Evolutionary conservation across 2,329 filamentous ascomycete species (phyloP).

Genomic region (Hypoxylon sp.): DNA sequence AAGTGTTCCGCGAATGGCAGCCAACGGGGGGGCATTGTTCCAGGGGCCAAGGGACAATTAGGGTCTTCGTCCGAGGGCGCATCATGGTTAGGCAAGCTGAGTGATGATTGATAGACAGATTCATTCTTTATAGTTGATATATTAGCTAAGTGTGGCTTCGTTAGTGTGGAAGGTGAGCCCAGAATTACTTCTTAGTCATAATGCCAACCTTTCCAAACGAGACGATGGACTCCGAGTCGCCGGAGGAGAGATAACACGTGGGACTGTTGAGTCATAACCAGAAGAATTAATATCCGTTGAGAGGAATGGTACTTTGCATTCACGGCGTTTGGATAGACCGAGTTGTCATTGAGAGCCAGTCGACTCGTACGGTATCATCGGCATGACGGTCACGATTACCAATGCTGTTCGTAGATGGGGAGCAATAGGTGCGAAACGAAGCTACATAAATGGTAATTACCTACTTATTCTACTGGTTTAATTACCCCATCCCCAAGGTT

Average conservation of each 20-base stretch:
- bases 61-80: too few species aligned
- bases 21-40: too few species aligned
- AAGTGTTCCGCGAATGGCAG: too few species aligned
- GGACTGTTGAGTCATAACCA: conserved; percentile 25
- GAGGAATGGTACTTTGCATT: background rate
- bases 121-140: conserved; percentile 60
- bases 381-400: too few species aligned
- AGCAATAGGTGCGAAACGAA: too few species aligned
- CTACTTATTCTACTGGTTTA: too few species aligned
- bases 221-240: conserved; percentile 30
- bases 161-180: conserved; percentile 57
- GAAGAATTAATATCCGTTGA: background rate
- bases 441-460: too few species aligned
- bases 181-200: conserved; percentile 62
- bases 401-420: too few species aligned
- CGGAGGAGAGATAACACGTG: conserved; percentile 30
- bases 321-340: background rate
- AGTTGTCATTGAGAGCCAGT: too few species aligned
- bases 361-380: too few species aligned
- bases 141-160: conserved; percentile 61
- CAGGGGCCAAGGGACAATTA: too few species aligned
- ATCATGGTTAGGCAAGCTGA: background rate
- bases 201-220: conserved; percentile 46
- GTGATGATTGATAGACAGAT: conserved; percentile 52
- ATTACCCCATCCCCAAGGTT: too few species aligned